These are phyloP conservation scores for Inosperma sp. DNA, from an alignment of 768 basidiomycete genomes.

Conservation along the genomic window DNA sequence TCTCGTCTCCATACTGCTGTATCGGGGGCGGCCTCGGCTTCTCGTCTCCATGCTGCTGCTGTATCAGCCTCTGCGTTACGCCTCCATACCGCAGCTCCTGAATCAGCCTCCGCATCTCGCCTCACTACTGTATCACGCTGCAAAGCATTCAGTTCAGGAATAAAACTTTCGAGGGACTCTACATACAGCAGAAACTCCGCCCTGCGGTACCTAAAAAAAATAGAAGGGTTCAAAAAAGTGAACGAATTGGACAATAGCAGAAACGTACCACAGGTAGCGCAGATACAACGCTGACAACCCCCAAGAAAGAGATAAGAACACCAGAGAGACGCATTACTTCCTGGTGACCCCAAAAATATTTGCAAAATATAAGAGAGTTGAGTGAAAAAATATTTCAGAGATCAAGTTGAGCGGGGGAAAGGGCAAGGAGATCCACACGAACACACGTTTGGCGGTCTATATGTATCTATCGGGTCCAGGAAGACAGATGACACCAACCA, in stretches of 20 bases:
- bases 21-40: background rate
- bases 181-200: background rate
- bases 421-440: too few relatives aligned
- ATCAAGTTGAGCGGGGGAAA: too few relatives aligned
- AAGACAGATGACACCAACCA: background rate
- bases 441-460: too few relatives aligned
- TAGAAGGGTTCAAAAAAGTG: background rate
- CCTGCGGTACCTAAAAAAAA: background rate
- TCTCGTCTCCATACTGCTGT: too few relatives aligned
- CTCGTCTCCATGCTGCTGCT: background rate
- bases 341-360: too few relatives aligned
- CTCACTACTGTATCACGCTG: background rate
- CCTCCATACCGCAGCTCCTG: background rate
- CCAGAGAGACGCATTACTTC: background rate
- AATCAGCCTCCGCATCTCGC: background rate
- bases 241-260: background rate
- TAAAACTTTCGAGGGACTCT: background rate
- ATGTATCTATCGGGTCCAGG: background rate
- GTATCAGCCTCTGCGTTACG: background rate
- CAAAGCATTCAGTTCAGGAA: background rate
- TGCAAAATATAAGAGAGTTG: background rate
- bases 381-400: background rate
- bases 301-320: background rate
- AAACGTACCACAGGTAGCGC: slow-evolving; percentile 4
- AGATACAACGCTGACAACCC: background rate